Evolutionary conservation across 2,329 filamentous ascomycete species (phyloP), one percentile per base, ranked within the genome.

Genomic region (Epichloe elymi): DNA sequence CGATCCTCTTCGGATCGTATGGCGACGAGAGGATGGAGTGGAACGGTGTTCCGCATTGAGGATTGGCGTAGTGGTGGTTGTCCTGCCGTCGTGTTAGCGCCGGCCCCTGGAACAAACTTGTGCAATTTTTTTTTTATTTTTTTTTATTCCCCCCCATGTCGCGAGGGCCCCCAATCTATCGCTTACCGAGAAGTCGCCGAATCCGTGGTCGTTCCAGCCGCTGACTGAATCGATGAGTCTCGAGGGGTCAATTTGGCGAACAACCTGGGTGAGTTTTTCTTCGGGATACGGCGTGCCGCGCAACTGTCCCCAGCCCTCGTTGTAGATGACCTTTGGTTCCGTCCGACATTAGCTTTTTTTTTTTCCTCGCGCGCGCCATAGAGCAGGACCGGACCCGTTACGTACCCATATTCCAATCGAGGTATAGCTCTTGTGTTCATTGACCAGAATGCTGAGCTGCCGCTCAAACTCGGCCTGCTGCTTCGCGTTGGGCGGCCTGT

Each of bases 31-130:
- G 57, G 3, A 68, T 70, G 0, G 81, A 85, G 64, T 82, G 85
- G 60, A 80, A 86, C 0, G 83, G 83, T 0, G 82, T 76, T 6
- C 83, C 84, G 53, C 83, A 87, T 58, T 87, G 83, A 0, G 84
- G 80, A 41, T 78, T 81, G 0, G 83, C 79, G 61, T 87, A 87
- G 61, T 86, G 80, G 57, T 86, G 83, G 56, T 86, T 86, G 53
- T 87, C 83, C 65, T 76, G 33, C 11, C 11, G 6, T 5, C 1
- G 7, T 26, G 26, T 26, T 26, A 26, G 23, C 15, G 23, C 12
- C 39, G 50, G n/a, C n/a, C 17, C 15, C 38, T 15, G 5, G 10
- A 11, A 17, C 26, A 11, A 4, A 37, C 12, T 15, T 8, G 20
- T 45, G 41, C 46, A n/a, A 12, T 17, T 30, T 4, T 0, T 23